Evolutionary conservation across 2,329 filamentous ascomycete species (phyloP), one percentile per base, ranked within the genome.

Genomic region (Phaeosphaeria sp.): DNA sequence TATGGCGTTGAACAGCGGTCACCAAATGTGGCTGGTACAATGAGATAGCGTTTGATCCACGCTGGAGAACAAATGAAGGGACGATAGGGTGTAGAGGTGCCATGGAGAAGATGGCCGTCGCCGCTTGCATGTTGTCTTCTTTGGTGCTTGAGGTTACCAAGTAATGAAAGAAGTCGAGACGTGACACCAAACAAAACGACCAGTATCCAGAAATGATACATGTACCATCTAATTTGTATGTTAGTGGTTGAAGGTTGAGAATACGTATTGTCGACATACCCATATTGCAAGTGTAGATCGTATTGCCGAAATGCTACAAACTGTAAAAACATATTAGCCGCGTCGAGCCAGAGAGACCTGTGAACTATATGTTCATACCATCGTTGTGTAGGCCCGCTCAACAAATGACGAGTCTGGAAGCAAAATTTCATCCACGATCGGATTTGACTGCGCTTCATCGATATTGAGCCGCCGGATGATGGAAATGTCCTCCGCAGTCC

Each of bases 21-120:
- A 22, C 77, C 76, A 39, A 83, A 77, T 0, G 81, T 74, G 1
- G 80, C 76, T 3, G 83, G 80, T 9, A 81, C 67, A 8, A 81
- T 73, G 9, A 84, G 47, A 62, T 80, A 64, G 17, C 62, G 62
- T 45, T 69, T 74, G 2, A 73, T 46, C 46, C 68, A 66, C 3
- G 61, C 52, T 18, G 30, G 30, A 36, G 30, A 13, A 13, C 30
- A 3, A 13, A 36, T 13, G 11, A 36, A 36, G 15, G 30, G 30
- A 36, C 30, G 30, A 36, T 6, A 36, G 30, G 6, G 11, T 36
- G 30, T 36, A 13, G 11, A 13, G 11, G 5, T 36, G 30, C 15
- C 8, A 7, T 7, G 15, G 15, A 7, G 8, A 13, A 36, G 6
- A 30, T 40, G 13, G 18, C 3, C 36, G 49, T 59, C 33, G 40